phyloP scores from a whole-genome alignment of 257 asterid genomes.

The Scutellaria baicalensis region DNA sequence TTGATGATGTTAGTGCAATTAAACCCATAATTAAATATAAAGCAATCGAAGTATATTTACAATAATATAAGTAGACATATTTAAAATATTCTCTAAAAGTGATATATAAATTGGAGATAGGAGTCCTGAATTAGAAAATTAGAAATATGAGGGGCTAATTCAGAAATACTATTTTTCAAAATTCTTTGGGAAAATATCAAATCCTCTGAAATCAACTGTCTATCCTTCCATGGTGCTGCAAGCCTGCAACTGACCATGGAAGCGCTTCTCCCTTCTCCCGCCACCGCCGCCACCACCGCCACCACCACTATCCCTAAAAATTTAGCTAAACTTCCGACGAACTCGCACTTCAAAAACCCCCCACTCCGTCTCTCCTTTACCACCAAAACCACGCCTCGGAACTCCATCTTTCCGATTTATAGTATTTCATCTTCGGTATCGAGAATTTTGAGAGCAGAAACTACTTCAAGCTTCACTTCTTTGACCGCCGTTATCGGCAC shows the following conservation, averaged over 20 bases:
- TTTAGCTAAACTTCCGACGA: conserved; percentile 22
- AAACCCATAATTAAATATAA: too few relatives aligned
- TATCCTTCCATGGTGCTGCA: not conserved
- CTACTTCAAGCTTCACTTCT: conserved; percentile 15
- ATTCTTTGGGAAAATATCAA: not conserved
- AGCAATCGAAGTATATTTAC: too few relatives aligned
- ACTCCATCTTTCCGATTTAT: conserved; percentile 10
- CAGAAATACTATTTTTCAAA: not conserved
- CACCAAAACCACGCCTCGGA: not conserved
- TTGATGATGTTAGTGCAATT: too few relatives aligned
- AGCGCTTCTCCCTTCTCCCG: conserved; percentile 27
- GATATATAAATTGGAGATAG: not conserved
- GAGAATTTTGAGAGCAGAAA: conserved; percentile 10
- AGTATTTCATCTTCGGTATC: conserved; percentile 18
- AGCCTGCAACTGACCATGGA: conserved; percentile 23
- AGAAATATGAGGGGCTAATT: not conserved
- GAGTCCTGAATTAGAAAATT: not conserved
- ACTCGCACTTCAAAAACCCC: conserved; percentile 15
- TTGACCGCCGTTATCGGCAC: conserved; percentile 8
- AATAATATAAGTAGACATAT: too few relatives aligned
- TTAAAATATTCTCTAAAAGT: too few relatives aligned
- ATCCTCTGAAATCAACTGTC: not conserved
- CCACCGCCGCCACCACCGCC: conserved; percentile 23
- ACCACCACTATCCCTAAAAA: conserved; percentile 13
- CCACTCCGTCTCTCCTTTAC: conserved; percentile 14